Evolutionary conservation across 176 grass and related monocot species (phyloP), one percentile per base, ranked within the genome.

Genomic region (Tillandsia fasciculata): DNA sequence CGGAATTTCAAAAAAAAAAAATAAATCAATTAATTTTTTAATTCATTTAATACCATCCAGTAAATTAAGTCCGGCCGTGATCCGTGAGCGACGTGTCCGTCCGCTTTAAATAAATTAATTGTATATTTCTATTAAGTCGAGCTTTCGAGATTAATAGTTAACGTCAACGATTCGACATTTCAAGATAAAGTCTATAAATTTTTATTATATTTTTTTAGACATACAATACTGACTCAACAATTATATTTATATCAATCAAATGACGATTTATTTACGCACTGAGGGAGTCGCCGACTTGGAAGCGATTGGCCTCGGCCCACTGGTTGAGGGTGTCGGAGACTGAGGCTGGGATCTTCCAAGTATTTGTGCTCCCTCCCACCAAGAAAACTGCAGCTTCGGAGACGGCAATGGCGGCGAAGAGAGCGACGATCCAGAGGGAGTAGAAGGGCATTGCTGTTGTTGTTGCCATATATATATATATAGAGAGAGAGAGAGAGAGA

Each of bases 281-380:
- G 18, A 84, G 82, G 23, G 71, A 72, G 54, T 84, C 82, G n/a
- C 82, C 77, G n/a, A 84, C 66, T 84, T 63, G 76, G 71, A 84
- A 84, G 0, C 82, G 72, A 13, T 58, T 80, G 12, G 72, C 56
- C 71, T 76, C 82, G 9, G 77, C 82, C 82, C 82, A 84, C 61
- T 79, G 68, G 66, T 84, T 84, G 82, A 80, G 82, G 26, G 77
- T 54, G 48, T 70, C 72, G 14, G 66, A 71, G 26, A 72, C 61
- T 3, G 71, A 71, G 23, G 72, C 10, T 12, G 82, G 72, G 3
- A 84, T 48, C 49, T 50, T 26, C 82, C 82, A 84, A 12, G 77
- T 49, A 29, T 76, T n/a, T 26, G 22, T 53, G 57, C 18, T 71
- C 58, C 76, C 82, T 57, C 82, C 82, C 10, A 84, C 82, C 52